Evolutionary conservation across 345 rosid species (phyloP).

Genomic region (Balakata baccata): DNA sequence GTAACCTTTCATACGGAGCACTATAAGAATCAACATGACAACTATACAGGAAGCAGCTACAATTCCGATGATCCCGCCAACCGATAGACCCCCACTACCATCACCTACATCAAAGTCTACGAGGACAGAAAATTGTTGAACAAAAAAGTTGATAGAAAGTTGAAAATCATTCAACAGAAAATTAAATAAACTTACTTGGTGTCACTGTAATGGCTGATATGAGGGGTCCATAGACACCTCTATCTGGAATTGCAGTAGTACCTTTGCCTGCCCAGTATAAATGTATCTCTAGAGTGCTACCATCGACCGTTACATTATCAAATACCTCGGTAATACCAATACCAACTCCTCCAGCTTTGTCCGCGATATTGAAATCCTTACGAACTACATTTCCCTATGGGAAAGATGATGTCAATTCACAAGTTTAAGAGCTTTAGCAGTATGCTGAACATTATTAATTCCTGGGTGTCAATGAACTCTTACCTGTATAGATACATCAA

Average conservation of each 20-base stretch:
- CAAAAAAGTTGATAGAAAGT: neutral
- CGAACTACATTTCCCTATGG: slow-evolving; percentile 53
- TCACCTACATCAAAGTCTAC: slow-evolving; percentile 65
- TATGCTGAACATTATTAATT: neutral
- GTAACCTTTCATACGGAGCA: slow-evolving; percentile 1
- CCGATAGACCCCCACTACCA: slow-evolving; percentile 23
- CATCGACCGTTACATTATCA: slow-evolving; percentile 42
- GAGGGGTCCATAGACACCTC: slow-evolving; percentile 86
- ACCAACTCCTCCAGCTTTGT: slow-evolving; percentile 77
- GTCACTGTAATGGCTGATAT: slow-evolving; percentile 72
- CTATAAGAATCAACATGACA: neutral
- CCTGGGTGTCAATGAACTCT: slow-evolving; percentile 14
- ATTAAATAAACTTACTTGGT: slow-evolving; percentile 49
- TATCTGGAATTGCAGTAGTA: slow-evolving; percentile 57
- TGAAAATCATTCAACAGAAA: neutral
- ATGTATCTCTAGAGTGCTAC: slow-evolving; percentile 71
- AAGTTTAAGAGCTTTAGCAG: neutral
- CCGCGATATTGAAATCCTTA: slow-evolving; percentile 60
- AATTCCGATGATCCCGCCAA: neutral
- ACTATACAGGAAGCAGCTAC: slow-evolving; percentile 1
- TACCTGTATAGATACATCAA: slow-evolving; percentile 84
- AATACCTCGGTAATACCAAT: slow-evolving; percentile 24
- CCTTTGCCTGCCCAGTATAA: slow-evolving; percentile 85
- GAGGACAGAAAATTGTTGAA: neutral
- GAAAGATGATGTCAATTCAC: neutral